phyloP scores from a whole-genome alignment of 1,139 yeast species.

The Debaryomyces subglobosus region DNA sequence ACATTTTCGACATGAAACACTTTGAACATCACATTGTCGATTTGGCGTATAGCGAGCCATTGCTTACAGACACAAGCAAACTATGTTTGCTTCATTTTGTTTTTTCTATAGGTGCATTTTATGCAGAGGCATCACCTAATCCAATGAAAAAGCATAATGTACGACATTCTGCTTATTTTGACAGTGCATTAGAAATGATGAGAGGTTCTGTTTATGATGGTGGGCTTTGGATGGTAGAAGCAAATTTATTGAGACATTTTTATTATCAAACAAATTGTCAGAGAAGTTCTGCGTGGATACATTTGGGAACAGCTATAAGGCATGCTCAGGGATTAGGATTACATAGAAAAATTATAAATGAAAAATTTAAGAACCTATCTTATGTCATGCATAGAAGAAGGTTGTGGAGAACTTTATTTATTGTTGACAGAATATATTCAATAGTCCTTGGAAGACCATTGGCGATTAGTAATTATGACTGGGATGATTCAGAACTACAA shows the following conservation, averaged over 20 bases:
- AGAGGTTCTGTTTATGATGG: conserved; percentile 38
- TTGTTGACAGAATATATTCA: conserved; percentile 43
- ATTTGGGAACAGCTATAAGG: conserved; percentile 29
- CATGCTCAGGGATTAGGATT: conserved; percentile 30
- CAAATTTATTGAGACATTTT: conserved; percentile 39
- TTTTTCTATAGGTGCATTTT: conserved; percentile 45
- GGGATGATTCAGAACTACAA: conserved; percentile 19
- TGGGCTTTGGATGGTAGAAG: conserved; percentile 45
- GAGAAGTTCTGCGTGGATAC: conserved; percentile 45
- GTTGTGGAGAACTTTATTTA: conserved; percentile 42
- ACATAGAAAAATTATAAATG: conserved; percentile 28
- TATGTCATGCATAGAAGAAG: conserved; percentile 30
- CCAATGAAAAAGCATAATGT: conserved; percentile 19
- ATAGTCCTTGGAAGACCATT: conserved; percentile 45
- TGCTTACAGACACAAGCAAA: conserved; percentile 9
- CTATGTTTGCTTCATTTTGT: conserved; percentile 39
- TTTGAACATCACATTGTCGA: conserved; percentile 28
- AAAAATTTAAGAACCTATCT: conserved; percentile 16
- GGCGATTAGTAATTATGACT: conserved; percentile 40
- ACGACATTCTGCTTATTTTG: conserved; percentile 25
- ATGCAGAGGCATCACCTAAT: conserved; percentile 22
- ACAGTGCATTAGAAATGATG: conserved; percentile 34
- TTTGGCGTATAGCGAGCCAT: conserved; percentile 30
- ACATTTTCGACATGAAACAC: conserved; percentile 36
- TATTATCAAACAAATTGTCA: conserved; percentile 42